phyloP scores from a whole-genome alignment of 2,329 filamentous ascomycete species.

The Fusarium liriodendri region DNA sequence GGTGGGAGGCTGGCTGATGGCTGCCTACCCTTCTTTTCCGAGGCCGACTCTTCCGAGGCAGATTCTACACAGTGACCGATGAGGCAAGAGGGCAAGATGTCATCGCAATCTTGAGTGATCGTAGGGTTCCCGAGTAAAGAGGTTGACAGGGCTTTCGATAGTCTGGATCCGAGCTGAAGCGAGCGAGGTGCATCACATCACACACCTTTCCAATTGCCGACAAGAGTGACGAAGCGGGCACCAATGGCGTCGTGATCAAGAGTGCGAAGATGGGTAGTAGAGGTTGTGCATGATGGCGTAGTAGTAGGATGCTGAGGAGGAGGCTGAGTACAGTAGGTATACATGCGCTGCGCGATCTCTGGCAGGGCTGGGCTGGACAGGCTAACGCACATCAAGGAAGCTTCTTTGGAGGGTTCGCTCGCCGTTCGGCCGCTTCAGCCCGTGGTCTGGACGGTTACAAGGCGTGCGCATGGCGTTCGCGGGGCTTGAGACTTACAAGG shows the following conservation, averaged over 20 bases:
- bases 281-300: constrained; percentile 8
- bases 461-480: neutral
- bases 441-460: neutral
- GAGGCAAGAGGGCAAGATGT: constrained; percentile 18
- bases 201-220: constrained; percentile 2
- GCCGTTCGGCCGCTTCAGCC: neutral
- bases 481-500: neutral
- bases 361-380: constrained; percentile 9
- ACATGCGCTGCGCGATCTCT: neutral
- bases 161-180: constrained; percentile 12
- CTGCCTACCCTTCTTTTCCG: neutral
- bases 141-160: constrained; percentile 23
- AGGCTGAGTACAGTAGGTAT: neutral
- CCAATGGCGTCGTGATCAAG: constrained; percentile 27
- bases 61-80: constrained; percentile 11
- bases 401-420: neutral
- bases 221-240: constrained; percentile 34
- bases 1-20: constrained; percentile 19
- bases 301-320: constrained; percentile 8
- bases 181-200: neutral
- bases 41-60: constrained; percentile 16
- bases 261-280: constrained; percentile 3
- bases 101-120: neutral
- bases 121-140: neutral
- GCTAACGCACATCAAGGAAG: constrained; percentile 9